These are phyloP conservation scores for Barbarea vulgaris DNA, from an alignment of 345 rosid species.

Conservation along the genomic window DNA sequence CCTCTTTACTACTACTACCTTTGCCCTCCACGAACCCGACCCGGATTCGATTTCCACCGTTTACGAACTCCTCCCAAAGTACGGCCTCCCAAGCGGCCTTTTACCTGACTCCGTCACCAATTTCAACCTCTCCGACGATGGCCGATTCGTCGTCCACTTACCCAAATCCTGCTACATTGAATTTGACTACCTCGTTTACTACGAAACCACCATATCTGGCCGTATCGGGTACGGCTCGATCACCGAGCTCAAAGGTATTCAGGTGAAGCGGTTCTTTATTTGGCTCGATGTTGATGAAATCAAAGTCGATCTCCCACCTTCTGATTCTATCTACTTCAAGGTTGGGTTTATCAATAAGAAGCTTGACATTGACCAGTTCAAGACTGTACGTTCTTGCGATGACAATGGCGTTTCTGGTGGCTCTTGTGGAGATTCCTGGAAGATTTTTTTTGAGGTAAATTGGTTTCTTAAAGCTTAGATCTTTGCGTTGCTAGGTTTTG, in stretches of 20 bases:
- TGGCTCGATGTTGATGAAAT: conserved; percentile 89
- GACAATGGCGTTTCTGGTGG: conserved; percentile 29
- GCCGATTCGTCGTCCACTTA: conserved; percentile 58
- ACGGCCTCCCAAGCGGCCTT: conserved; percentile 87
- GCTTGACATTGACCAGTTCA: conserved; percentile 83
- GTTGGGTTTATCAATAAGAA: conserved; percentile 88
- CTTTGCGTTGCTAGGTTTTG: conserved; percentile 5
- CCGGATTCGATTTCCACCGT: conserved; percentile 48
- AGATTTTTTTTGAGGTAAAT: conserved; percentile 30
- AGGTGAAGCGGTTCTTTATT: conserved; percentile 68
- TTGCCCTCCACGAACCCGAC: conserved; percentile 38
- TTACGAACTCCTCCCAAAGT: conserved; percentile 80
- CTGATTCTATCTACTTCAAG: conserved; percentile 79
- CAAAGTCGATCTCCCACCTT: conserved; percentile 89
- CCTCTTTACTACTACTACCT: conserved; percentile 15
- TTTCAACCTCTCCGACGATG: conserved; percentile 69
- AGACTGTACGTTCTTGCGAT: conserved; percentile 72
- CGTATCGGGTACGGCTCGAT: conserved; percentile 75
- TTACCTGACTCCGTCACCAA: conserved; percentile 61
- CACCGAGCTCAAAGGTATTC: conserved; percentile 73
- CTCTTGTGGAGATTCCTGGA: conserved; percentile 36
- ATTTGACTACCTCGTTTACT: conserved; percentile 85
- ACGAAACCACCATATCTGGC: conserved; percentile 69
- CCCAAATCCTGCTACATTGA: conserved; percentile 59
- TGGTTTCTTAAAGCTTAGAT: conserved; percentile 4